A percentile compares a stretch with the other conserved stretches of the same genome.
Evolutionary conservation across 768 basidiomycete species (phyloP).

Genomic region (Serendipita indica): DNA sequence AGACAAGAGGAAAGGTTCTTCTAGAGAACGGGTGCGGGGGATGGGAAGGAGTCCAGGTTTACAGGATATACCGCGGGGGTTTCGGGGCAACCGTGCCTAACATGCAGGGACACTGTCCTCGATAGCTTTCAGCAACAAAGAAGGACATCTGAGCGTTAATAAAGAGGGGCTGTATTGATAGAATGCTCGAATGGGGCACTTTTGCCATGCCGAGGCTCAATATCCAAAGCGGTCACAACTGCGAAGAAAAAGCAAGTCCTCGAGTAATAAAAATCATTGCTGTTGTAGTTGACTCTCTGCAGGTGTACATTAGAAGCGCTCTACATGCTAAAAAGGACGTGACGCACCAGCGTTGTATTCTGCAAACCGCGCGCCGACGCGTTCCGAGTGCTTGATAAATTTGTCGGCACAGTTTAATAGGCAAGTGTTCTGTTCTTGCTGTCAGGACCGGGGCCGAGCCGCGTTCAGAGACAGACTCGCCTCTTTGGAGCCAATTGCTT

Average conservation of each 20-base stretch:
- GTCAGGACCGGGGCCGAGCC: background rate
- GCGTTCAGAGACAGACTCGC: constrained; percentile 25
- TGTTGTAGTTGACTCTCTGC: constrained; percentile 4
- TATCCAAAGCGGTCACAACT: too few relatives aligned
- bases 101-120: too few relatives aligned
- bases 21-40: background rate
- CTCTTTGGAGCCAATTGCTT: constrained; percentile 86
- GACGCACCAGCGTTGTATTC: constrained; percentile 79
- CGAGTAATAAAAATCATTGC: background rate
- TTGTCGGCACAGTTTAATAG: constrained; percentile 92
- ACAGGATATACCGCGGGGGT: background rate
- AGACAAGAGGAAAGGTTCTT: constrained; percentile 4
- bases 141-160: too few relatives aligned
- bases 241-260: background rate
- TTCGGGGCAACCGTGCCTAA: background rate
- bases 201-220: too few relatives aligned
- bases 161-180: too few relatives aligned
- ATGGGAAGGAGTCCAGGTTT: background rate
- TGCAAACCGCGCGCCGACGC: constrained; percentile 82
- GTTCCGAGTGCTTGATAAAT: constrained; percentile 91
- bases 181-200: too few relatives aligned
- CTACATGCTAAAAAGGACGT: background rate
- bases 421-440: constrained; percentile 54
- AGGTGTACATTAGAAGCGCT: background rate
- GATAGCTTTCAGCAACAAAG: too few relatives aligned